These are phyloP conservation scores for Ilyonectria robusta DNA, from an alignment of 2,329 filamentous ascomycete species.

Conservation along the genomic window DNA sequence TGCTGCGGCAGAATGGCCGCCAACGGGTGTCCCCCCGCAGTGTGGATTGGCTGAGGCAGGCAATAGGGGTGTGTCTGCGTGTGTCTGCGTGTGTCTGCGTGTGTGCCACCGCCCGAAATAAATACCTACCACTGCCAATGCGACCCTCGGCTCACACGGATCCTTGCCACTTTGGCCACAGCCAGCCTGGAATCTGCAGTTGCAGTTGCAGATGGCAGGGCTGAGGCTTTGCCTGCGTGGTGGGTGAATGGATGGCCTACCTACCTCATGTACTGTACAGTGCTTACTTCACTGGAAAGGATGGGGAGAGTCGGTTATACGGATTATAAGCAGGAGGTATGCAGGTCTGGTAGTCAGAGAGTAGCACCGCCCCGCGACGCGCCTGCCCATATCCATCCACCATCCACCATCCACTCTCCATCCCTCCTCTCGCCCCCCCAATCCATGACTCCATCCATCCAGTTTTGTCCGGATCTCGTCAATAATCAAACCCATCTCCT, in stretches of 20 bases:
- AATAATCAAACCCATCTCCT: constrained; percentile 6
- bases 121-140: not conserved
- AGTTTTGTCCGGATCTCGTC: not conserved
- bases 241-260: not conserved
- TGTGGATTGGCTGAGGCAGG: constrained; percentile 13
- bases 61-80: constrained; percentile 8
- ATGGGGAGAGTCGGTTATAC: not conserved
- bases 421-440: constrained; percentile 23
- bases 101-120: constrained; percentile 3
- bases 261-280: not conserved
- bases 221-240: constrained; percentile 1
- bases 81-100: not conserved
- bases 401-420: constrained; percentile 2
- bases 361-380: constrained; percentile 38
- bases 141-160: constrained; percentile 3
- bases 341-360: constrained; percentile 17
- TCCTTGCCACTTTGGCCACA: not conserved
- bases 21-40: not conserved
- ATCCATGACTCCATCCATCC: constrained; percentile 32
- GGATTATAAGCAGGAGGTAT: not conserved
- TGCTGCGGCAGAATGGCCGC: not conserved
- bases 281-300: not conserved
- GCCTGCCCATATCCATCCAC: constrained; percentile 8
- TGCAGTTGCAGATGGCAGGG: constrained; percentile 10
- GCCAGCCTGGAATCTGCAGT: not conserved